Conservation (phyloP, 495 filamentous ascomycete species). For the Clavariopsis aquatica region DNA sequence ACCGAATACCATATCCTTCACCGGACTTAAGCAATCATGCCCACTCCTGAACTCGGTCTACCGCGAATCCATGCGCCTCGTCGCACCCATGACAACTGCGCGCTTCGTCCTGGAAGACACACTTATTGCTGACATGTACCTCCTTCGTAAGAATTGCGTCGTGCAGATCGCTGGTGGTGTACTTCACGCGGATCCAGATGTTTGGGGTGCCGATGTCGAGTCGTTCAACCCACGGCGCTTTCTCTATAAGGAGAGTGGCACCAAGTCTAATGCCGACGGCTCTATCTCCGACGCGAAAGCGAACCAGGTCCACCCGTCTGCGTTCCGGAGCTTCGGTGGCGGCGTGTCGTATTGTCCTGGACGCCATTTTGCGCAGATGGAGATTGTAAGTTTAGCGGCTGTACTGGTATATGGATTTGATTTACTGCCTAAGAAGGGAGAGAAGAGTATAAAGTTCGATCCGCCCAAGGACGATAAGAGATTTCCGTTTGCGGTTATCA, state of each 20-base stretch:
- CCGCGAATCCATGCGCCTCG: constrained; percentile 29
- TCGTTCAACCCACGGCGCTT: constrained; percentile 33
- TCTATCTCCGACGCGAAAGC: constrained; percentile 6
- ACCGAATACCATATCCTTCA: constrained; percentile 14
- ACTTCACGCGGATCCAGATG: constrained; percentile 16
- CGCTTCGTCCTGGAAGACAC: constrained; percentile 31
- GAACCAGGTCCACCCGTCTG: constrained; percentile 26
- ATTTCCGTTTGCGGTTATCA: constrained; percentile 28
- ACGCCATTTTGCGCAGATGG: constrained; percentile 51
- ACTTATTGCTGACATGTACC: constrained; percentile 30
- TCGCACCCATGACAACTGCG: constrained; percentile 17
- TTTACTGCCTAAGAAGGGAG: background rate
- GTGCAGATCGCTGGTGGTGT: constrained; percentile 34
- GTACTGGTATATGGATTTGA: background rate
- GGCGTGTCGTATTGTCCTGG: constrained; percentile 52
- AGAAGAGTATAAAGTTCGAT: constrained; percentile 34
- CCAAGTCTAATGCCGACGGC: constrained; percentile 7
- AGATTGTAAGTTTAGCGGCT: constrained; percentile 42
- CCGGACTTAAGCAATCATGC: constrained; percentile 16
- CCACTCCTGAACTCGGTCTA: constrained; percentile 33
- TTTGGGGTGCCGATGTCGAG: constrained; percentile 33
- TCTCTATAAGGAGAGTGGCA: constrained; percentile 8
- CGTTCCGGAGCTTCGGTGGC: constrained; percentile 50
- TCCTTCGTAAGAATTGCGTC: constrained; percentile 22
- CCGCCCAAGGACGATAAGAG: constrained; percentile 27